Evolutionary conservation across 78 protist species (phyloP).

Genomic region (Planoprotostelium fungivorum): DNA sequence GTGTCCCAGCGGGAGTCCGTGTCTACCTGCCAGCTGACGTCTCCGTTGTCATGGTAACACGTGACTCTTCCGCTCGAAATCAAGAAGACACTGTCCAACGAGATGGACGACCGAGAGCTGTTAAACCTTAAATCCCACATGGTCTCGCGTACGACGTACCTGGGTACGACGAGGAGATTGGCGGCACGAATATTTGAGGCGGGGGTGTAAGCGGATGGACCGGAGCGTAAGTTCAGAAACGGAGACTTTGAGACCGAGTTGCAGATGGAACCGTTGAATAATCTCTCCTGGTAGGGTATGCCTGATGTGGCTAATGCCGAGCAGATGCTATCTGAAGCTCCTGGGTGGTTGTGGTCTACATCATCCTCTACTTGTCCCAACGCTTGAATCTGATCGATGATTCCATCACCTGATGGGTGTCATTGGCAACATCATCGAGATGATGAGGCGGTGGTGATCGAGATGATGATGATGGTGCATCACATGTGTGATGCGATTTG

Average conservation of each 20-base stretch:
- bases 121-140: too few species aligned
- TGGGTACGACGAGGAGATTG: neutral
- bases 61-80: conserved; percentile 23
- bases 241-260: neutral
- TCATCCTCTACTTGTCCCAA: neutral
- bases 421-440: neutral
- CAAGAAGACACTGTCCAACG: conserved; percentile 9
- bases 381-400: neutral
- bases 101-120: neutral
- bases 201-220: too few species aligned
- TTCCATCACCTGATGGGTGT: neutral
- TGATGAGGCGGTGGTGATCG: neutral
- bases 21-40: conserved; percentile 18
- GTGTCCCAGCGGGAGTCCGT: conserved; percentile 27
- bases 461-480: too few species aligned
- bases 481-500: neutral
- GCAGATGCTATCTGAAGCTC: neutral
- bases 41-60: conserved; percentile 14
- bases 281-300: neutral
- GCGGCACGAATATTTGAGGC: neutral
- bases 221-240: neutral
- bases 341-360: neutral
- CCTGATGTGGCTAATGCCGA: neutral
- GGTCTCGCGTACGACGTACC: neutral
- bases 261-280: neutral